A percentile compares a stretch with the other conserved stretches of the same genome.
These are phyloP conservation scores for Carex cristatella DNA, from an alignment of 176 grass and related monocot species.

Conservation along the genomic window DNA sequence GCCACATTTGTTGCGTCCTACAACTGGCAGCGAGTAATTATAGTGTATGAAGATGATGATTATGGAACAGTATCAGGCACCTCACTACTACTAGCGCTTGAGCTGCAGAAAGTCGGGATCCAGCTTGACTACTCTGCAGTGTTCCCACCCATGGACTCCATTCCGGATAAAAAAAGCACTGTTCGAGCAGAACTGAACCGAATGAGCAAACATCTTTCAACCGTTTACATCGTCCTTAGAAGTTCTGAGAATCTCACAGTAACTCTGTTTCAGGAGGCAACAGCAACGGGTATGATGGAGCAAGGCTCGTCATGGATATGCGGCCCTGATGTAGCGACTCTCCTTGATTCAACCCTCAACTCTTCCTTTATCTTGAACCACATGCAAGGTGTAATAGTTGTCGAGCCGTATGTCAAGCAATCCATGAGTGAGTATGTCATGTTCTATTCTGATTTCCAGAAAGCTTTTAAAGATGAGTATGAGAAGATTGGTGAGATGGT, in stretches of 20 bases:
- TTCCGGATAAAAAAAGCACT: not conserved
- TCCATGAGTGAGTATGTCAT: not conserved
- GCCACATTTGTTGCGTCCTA: constrained; percentile 24
- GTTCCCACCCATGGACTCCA: constrained; percentile 13
- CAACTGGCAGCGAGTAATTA: constrained; percentile 23
- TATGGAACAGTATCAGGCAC: constrained; percentile 14
- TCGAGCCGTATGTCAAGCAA: constrained; percentile 11
- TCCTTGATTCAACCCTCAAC: constrained; percentile 27
- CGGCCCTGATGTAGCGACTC: constrained; percentile 13
- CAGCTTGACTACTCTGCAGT: not conserved
- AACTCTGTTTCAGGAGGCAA: constrained; percentile 30
- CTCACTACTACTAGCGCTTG: not conserved
- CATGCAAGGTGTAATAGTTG: constrained; percentile 37
- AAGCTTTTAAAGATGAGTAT: not conserved
- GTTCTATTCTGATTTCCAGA: constrained; percentile 20
- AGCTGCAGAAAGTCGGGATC: constrained; percentile 9
- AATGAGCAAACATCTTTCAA: not conserved
- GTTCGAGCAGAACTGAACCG: not conserved
- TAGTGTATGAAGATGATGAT: constrained; percentile 28
- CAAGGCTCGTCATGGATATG: constrained; percentile 24
- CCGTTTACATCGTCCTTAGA: constrained; percentile 24
- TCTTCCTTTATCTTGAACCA: constrained; percentile 23
- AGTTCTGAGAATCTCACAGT: not conserved
- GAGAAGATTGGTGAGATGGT: not conserved
- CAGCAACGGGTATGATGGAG: not conserved